Evolutionary conservation across 768 basidiomycete species (phyloP).

Genomic region (Suillus americanus): DNA sequence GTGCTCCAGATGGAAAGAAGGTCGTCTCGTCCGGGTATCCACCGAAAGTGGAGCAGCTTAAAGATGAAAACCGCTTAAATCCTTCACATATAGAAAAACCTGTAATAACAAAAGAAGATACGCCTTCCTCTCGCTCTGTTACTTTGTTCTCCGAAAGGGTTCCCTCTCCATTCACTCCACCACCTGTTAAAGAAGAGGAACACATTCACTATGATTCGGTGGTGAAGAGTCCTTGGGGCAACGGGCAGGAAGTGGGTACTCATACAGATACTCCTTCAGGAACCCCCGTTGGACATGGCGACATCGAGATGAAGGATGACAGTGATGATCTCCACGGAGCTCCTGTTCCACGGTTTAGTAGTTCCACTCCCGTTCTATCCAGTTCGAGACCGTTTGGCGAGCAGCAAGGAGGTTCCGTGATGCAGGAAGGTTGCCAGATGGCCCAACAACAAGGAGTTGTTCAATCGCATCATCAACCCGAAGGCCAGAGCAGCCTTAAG

Average conservation of each 20-base stretch:
- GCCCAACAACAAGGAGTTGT: slow-evolving; percentile 10
- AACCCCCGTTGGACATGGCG: not conserved
- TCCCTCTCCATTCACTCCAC: not conserved
- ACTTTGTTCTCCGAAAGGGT: not conserved
- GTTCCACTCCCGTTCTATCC: not conserved
- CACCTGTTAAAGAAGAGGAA: not conserved
- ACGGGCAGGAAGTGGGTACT: not conserved
- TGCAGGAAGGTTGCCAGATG: not conserved
- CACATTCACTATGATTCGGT: not conserved
- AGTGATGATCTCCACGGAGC: not conserved
- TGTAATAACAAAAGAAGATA: not conserved
- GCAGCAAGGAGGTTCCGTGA: not conserved
- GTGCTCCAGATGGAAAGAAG: slow-evolving; percentile 1
- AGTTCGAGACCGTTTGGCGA: not conserved
- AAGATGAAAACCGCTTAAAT: not conserved
- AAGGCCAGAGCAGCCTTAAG: not conserved
- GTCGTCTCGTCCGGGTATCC: not conserved
- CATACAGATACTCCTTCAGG: not conserved
- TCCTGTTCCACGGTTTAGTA: not conserved
- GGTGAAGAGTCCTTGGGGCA: not conserved
- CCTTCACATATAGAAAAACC: not conserved
- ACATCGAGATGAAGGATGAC: not conserved
- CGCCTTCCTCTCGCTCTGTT: not conserved
- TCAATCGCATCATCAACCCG: slow-evolving; percentile 16
- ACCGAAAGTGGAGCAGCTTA: not conserved